These are phyloP conservation scores for Plectosphaerella cucumerina DNA, from an alignment of 2,329 filamentous ascomycete species.

Conservation along the genomic window DNA sequence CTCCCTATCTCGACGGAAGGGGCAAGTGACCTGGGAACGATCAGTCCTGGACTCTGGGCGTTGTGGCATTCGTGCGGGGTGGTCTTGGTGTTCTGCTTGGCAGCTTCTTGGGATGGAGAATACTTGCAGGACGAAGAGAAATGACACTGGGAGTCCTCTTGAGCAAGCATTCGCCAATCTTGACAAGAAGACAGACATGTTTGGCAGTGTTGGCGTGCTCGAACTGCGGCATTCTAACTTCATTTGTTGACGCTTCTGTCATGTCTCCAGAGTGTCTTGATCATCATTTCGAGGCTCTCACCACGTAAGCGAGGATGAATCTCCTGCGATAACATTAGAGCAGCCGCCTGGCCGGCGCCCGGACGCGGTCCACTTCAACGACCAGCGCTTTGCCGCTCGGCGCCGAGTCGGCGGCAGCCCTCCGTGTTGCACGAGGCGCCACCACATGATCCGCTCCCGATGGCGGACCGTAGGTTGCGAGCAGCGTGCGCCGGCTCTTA, in stretches of 20 bases:
- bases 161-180: neutral
- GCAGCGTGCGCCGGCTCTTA: too few species aligned
- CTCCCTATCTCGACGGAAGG: neutral
- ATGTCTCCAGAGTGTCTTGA: too few species aligned
- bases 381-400: neutral
- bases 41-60: neutral
- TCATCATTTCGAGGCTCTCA: too few species aligned
- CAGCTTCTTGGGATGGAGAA: neutral
- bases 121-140: neutral
- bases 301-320: too few species aligned
- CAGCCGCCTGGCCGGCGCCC: too few species aligned
- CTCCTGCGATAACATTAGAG: too few species aligned
- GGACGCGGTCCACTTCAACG: neutral
- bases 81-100: neutral
- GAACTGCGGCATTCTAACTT: too few species aligned
- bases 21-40: neutral
- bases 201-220: neutral
- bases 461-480: too few species aligned
- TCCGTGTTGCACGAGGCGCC: conserved; percentile 1
- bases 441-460: neutral
- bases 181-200: neutral
- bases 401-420: neutral
- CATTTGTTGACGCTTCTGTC: too few species aligned
- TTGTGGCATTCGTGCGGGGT: neutral
- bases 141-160: neutral